Evolutionary conservation across 345 rosid genomes (phyloP), one percentile per base, ranked within the genome.

Genomic region (Euclidium syriacum): DNA sequence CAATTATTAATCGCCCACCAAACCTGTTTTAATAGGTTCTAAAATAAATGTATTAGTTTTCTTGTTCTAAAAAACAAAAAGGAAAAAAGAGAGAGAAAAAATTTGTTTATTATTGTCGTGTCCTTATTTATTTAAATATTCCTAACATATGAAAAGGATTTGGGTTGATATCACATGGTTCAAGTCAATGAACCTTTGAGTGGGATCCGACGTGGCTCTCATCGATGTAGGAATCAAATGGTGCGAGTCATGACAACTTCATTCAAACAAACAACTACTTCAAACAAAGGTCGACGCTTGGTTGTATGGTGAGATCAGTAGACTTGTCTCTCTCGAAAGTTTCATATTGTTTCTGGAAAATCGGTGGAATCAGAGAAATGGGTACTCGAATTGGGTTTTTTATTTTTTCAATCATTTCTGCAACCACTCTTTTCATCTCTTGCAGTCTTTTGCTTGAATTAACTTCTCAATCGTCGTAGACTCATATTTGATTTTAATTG

Each of bases 121-220:
- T 64, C 19, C n/a, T 52, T 41, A 12, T 10, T 41, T 33, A n/a
- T 65, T 53, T 4, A 53, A n/a, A 53, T 33, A 65, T 42, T 18
- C 70, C 53, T 11, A 32, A 7, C 25, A 65, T 22, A 34, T 53
- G 46, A 54, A 54, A 65, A 65, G 27, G 46, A 42, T 17, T 33
- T 33, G 70, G 30, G 54, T 53, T 54, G 70, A 46, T 43, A 24
- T 58, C 70, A 65, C 62, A 54, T 53, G 70, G 43, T 17, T 53
- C 27, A 53, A 33, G 19, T 33, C 27, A 43, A 32, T 53, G 38
- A 53, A 33, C 38, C 19, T 23, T 19, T 43, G 42, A 54, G 62
- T 65, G 70, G 62, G 35, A 65, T 54, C 62, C 54, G 20, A 52
- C 62, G 53, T 43, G 62, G 18, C 43, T 30, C 52, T 52, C 20